phyloP scores from a whole-genome alignment of 2,329 filamentous ascomycete species.

The Acrocalymma vagum region DNA sequence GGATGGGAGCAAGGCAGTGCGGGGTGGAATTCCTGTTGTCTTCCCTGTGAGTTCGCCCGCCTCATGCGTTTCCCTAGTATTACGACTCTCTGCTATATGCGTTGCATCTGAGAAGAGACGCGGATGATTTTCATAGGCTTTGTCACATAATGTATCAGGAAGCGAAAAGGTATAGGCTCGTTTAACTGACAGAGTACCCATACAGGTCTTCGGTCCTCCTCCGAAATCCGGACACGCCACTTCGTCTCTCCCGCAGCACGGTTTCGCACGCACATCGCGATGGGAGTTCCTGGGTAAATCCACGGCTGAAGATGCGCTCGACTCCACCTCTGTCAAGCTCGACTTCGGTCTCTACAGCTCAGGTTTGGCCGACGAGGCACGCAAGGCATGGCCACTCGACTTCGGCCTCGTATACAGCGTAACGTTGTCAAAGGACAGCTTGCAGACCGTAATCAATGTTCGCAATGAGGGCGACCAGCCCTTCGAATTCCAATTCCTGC shows the following conservation, averaged over 20 bases:
- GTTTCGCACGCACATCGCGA: conserved; percentile 86
- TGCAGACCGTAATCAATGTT: conserved; percentile 85
- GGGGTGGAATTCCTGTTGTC: conserved; percentile 90
- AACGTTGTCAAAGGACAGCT: conserved; percentile 75
- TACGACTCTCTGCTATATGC: too few species aligned
- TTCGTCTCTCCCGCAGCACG: conserved; percentile 85
- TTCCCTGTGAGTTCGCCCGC: conserved; percentile 75
- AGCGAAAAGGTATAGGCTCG: too few species aligned
- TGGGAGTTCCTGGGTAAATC: conserved; percentile 97
- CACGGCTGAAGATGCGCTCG: conserved; percentile 66
- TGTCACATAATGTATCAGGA: background rate
- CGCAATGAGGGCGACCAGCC: conserved; percentile 83
- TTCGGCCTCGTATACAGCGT: conserved; percentile 96
- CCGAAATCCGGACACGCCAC: conserved; percentile 80
- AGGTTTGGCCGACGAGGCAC: conserved; percentile 73
- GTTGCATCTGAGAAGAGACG: too few species aligned
- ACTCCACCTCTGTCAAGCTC: conserved; percentile 76
- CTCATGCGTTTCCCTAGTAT: background rate
- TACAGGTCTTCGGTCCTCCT: conserved; percentile 80
- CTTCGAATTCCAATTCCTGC: conserved; percentile 90
- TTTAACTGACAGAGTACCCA: conserved; percentile 14
- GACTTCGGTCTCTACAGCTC: conserved; percentile 89
- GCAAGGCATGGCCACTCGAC: conserved; percentile 81
- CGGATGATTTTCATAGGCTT: background rate
- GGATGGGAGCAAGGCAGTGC: conserved; percentile 87